Base-by-base conservation (phyloP, 495 filamentous ascomycete species). In the Aspergillus ellipticus region DNA sequence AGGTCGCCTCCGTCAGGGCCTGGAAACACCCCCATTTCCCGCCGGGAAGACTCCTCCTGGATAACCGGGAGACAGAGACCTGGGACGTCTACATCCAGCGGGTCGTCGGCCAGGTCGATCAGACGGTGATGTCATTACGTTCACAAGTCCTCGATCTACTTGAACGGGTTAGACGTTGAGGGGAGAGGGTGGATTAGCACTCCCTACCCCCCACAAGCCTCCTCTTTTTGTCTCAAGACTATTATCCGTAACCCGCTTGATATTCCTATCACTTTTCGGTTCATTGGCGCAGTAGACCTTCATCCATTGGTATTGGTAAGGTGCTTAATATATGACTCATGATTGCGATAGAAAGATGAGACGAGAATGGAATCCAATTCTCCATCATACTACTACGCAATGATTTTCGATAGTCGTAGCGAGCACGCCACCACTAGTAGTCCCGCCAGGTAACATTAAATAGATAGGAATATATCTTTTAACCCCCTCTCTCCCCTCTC, bases 1-100 rank as follows among this genome's bases (percentile, higher is more conserved):
- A 29, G 46, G 9, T 49, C 55, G 20, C 53, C 6, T 22, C 39
- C 4, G 20, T 7, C 8, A 15, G 53, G 4, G 26, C 58, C 0
- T 48, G 31, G 7, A 55, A 39, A 49, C 58, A 60, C 35, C 58
- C 58, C 3, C 37, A 45, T 11, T 47, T 59, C 3, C 54, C 54
- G 28, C 55, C 61, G 4, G 61, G 61, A 7, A 54, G 42, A 29
- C 56, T 60, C 19, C 13, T 63, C 1, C 42, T 51, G 35, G 61
- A 63, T 37, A 55, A 54, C 9, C 21, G 39, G 4, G 46, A 42
- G 21, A n/a, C 31, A 2, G 39, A 42, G n/a, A 31, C 39, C 10
- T 56, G 53, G 54, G 42, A 49, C 21, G 46, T 20, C 11, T 17
- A 8, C 9, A 3, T 52, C 4, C 42, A 57, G 51, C 24, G 4